Base-by-base conservation (phyloP, 768 basidiomycete genomes). In the Xerocomus brunneocitrinus region DNA sequence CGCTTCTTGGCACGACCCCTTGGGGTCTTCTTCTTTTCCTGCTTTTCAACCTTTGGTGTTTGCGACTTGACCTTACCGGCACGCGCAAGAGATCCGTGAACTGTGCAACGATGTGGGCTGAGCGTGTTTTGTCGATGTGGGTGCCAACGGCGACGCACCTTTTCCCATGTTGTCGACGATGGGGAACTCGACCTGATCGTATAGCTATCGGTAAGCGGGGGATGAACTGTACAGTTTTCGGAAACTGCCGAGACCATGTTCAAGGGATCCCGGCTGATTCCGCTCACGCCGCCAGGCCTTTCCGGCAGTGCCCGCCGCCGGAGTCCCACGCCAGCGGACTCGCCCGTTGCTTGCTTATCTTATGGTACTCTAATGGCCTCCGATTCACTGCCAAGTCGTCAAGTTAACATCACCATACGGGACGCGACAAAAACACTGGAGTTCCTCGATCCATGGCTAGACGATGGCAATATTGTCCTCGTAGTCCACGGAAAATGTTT, bases 11-110 rank as follows among this genome's bases (percentile, higher is more conserved):
- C 95, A 71, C 95, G 92, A 58, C 95, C 95, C 77, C 89, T 95
- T 53, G 92, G 92, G 36, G 77, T 84, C 86, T 98, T 98, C 88
- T 94, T 94, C 88, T 97, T 98, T 80, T 98, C 95, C 79, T 95
- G 92, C 74, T 87, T 85, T 68, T 97, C 95, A 69, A 97, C 95
- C 78, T 98, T 98, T 67, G 95, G 95, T 67, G 88, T 91, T 78
- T 95, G 92, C 64, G 90, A 91, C 79, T 93, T 97, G 81, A 98
- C 95, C 84, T 98, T 98, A 74, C 95, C 95, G 72, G 94, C 94
- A 81, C 94, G 94, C 78, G 94, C 94, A 78, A 95, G 93, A 73
- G 94, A 98, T 74, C 94, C 94, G 89, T 98, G 94, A 78, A 95
- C 94, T 93, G 0, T 19, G 19, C 19, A 19, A 19, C 19, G n/a